These are phyloP conservation scores for Arachnomyces sp. DNA, from an alignment of 2,329 filamentous ascomycete species.

Conservation along the genomic window DNA sequence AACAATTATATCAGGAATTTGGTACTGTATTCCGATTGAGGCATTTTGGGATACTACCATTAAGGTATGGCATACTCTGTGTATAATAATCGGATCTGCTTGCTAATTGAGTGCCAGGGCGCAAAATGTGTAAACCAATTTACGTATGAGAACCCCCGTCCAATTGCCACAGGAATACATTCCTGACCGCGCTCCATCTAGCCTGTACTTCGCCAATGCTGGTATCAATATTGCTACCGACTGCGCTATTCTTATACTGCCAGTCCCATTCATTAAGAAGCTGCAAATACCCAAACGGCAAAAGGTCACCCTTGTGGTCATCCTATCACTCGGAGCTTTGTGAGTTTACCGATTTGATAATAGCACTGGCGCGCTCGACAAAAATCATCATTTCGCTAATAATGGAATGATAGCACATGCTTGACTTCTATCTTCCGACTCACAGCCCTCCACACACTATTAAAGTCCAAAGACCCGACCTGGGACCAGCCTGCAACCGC, in stretches of 20 bases:
- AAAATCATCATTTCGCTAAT: no score
- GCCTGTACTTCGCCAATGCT: slow-evolving; percentile 2
- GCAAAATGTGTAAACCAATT: slow-evolving; percentile 6
- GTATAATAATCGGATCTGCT: not conserved
- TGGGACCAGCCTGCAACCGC: slow-evolving; percentile 4
- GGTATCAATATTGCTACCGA: slow-evolving; percentile 8
- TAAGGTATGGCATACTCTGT: not conserved
- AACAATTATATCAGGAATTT: slow-evolving; percentile 1
- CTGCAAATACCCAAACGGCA: slow-evolving; percentile 5
- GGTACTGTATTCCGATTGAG: slow-evolving; percentile 6
- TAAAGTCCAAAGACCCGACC: slow-evolving; percentile 1
- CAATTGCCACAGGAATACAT: not conserved
- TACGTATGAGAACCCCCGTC: not conserved
- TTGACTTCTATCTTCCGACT: slow-evolving; percentile 3
- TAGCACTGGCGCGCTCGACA: no score
- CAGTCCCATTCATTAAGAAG: slow-evolving; percentile 6
- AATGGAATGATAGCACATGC: slow-evolving; percentile 1
- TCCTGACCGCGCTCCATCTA: not conserved
- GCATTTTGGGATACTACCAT: slow-evolving; percentile 4
- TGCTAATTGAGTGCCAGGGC: not conserved
- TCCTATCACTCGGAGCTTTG: slow-evolving; percentile 9
- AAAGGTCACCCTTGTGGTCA: slow-evolving; percentile 4
- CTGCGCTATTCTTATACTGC: slow-evolving; percentile 6
- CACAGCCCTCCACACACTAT: not conserved
- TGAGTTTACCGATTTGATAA: not conserved